Evolutionary conservation across 2,329 filamentous ascomycete species (phyloP).

Genomic region (Epichloe festucae): DNA sequence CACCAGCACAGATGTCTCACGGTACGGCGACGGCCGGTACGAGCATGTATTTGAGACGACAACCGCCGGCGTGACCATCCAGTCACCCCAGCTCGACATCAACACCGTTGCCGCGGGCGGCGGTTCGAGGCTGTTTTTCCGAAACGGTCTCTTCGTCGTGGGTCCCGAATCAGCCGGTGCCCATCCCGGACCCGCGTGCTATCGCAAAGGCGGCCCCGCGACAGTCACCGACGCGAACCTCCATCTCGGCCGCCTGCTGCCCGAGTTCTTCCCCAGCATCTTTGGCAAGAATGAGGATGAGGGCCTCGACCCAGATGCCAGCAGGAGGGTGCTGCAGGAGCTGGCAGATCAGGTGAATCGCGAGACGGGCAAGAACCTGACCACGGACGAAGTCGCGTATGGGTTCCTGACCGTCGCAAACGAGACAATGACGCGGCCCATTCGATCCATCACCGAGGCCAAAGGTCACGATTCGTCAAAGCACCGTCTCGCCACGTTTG

Average conservation of each 20-base stretch:
- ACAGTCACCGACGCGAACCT: constrained; percentile 64
- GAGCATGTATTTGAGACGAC: constrained; percentile 55
- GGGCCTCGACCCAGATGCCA: constrained; percentile 26
- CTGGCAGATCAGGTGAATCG: constrained; percentile 29
- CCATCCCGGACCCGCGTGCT: constrained; percentile 59
- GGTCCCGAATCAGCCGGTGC: constrained; percentile 60
- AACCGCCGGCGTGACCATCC: constrained; percentile 65
- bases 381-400: constrained; percentile 22
- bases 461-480: constrained; percentile 22
- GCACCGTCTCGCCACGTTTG: constrained; percentile 24
- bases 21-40: constrained; percentile 38
- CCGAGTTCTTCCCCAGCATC: constrained; percentile 60
- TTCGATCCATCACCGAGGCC: constrained; percentile 23
- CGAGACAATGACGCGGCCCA: constrained; percentile 23
- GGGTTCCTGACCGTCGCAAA: constrained; percentile 25
- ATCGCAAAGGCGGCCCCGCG: constrained; percentile 57
- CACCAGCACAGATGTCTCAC: constrained; percentile 63
- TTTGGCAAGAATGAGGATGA: constrained; percentile 13
- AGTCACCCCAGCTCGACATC: constrained; percentile 69
- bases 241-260: constrained; percentile 44
- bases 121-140: constrained; percentile 57
- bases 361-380: constrained; percentile 13
- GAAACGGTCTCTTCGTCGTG: constrained; percentile 60
- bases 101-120: constrained; percentile 70
- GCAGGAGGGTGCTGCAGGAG: constrained; percentile 26